Evolutionary conservation across 2,329 filamentous ascomycete species (phyloP).

Genomic region (Didymellaceae sp.): DNA sequence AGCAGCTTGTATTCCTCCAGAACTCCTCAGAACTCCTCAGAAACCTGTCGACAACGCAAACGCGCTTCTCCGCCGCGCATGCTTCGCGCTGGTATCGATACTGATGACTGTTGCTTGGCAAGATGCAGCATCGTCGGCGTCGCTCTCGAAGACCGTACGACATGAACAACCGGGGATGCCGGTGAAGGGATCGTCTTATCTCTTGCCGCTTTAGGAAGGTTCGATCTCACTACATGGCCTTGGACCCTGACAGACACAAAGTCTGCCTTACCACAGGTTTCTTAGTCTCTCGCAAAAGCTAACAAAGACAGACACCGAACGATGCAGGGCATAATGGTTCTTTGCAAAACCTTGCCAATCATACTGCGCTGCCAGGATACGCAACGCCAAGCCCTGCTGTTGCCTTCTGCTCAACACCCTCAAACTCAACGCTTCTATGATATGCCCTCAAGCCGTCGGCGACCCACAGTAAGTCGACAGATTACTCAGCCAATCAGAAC

Average conservation of each 20-base stretch:
- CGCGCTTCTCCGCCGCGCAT: neutral
- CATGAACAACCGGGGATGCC: neutral
- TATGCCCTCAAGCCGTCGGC: neutral
- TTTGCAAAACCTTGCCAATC: neutral
- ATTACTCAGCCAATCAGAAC: neutral
- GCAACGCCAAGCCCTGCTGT: neutral
- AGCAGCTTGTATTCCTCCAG: conserved; percentile 1
- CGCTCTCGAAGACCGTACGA: neutral
- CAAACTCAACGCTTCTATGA: neutral
- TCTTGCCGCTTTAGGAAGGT: neutral
- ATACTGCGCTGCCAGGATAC: neutral
- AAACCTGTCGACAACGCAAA: conserved; percentile 5
- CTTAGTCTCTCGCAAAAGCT: neutral
- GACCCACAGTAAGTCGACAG: neutral
- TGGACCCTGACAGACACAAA: neutral
- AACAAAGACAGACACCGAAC: neutral
- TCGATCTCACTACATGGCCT: neutral
- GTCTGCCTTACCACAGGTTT: conserved; percentile 7
- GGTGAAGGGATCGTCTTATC: conserved; percentile 1
- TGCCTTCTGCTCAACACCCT: conserved; percentile 6
- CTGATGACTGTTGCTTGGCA: neutral
- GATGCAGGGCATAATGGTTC: neutral
- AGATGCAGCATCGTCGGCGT: neutral
- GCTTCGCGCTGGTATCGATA: neutral
- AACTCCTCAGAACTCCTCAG: conserved; percentile 7